Conservation (phyloP, 768 basidiomycete genomes). For the Termitomyces heimii region DNA sequence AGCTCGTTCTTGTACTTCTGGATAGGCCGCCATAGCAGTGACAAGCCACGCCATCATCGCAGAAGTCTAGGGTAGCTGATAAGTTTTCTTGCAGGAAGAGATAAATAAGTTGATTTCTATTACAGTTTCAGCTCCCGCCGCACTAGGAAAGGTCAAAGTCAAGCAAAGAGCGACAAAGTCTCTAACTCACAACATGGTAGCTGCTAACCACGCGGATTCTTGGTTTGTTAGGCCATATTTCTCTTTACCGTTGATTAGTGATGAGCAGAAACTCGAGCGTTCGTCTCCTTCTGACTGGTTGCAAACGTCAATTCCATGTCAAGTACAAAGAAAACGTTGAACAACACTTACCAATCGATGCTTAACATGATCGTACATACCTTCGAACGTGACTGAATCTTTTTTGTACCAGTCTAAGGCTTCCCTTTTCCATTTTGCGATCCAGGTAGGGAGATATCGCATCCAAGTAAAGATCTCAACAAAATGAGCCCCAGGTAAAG, state of each 20-base stretch:
- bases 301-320: not conserved
- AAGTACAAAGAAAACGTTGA: not conserved
- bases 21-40: constrained; percentile 4
- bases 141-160: not conserved
- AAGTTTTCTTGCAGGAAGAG: not conserved
- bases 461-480: not conserved
- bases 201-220: not conserved
- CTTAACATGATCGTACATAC: not conserved
- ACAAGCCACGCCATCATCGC: constrained; percentile 7
- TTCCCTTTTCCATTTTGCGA: not conserved
- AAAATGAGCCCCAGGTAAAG: constrained; percentile 9
- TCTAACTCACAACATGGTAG: not conserved
- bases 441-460: not conserved
- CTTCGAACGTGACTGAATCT: not conserved
- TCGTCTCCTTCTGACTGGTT: not conserved
- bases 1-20: constrained; percentile 5
- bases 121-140: not conserved
- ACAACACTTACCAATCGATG: not conserved
- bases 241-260: not conserved
- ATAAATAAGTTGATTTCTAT: not conserved
- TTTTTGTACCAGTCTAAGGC: not conserved
- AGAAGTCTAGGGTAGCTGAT: not conserved
- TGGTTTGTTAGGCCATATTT: not conserved
- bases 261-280: not conserved
- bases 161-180: not conserved